Base-by-base conservation (phyloP, 1,139 yeast genomes). In the Hansenula sp. region DNA sequence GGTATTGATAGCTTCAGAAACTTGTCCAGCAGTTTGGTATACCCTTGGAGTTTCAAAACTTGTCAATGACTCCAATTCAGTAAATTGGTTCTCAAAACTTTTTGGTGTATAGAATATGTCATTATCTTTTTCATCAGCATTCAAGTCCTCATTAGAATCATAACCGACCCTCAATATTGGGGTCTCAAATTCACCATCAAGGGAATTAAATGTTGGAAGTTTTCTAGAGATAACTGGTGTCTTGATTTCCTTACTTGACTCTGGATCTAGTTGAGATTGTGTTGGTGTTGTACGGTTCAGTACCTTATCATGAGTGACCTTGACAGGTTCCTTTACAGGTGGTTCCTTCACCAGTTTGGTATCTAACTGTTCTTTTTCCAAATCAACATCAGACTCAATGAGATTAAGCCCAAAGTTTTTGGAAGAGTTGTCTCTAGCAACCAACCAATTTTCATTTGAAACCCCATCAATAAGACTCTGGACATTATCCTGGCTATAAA, bases 41-140 rank as follows among this genome's bases (percentile, higher is more conserved):
- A n/a, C n/a, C n/a, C n/a, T 24, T 24, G 8, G 9, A 11, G 26
- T 10, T 24, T 6, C 3, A 5, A 13, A 16, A 19, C 20, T 14
- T 8, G 17, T 29, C 20, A 24, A 22, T 3, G 29, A 30, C 4
- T 16, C 36, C 10, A 25, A 33, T 14, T 16, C 16, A 19, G 39
- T 29, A 26, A 45, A 43, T n/a, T 31, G 42, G 19, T 34, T 24
- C 6, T 32, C 43, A 8, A 46, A 31, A 30, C 52, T 53, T 40
- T 44, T 54, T 24, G 58, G 58, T 2, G 57, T 54, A 32, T 47
- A 51, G 32, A 46, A 52, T 3, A 44, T 24, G 26, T 53, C 57
- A 4, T 32, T 29, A 13, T 31, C 40, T 2, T 44, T 47, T 6
- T 40, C 44, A 9, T 32, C 41, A 11, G 34, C 29, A 6, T 22